Percentiles rank a stretch among this genome's conserved stretches.
Evolutionary conservation across 352 stramenopile genomes (phyloP).

Genomic region (Pythium sukuiense): DNA sequence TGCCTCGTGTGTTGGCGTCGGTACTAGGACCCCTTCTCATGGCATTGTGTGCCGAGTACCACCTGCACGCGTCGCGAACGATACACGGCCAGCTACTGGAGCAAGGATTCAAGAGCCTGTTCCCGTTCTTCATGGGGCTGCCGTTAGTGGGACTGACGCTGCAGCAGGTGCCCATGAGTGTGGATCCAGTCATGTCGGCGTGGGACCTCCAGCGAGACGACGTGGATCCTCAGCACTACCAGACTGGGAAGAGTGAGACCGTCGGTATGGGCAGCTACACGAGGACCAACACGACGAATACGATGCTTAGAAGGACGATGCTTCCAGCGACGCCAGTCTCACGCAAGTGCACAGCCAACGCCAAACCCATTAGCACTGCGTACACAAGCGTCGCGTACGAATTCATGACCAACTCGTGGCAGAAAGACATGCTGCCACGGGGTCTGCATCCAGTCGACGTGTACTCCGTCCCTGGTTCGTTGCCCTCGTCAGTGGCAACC

Average conservation of each 20-base stretch:
- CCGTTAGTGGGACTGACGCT: not conserved
- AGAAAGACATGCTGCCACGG: not conserved
- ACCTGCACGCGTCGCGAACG: not conserved
- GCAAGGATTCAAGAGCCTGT: not conserved
- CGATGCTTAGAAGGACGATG: slow-evolving; percentile 10
- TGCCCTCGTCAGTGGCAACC: not conserved
- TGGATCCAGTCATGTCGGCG: slow-evolving; percentile 1
- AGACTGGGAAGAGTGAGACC: not conserved
- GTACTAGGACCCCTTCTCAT: not conserved
- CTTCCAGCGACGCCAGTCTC: not conserved
- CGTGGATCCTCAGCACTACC: not conserved
- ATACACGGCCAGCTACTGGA: not conserved
- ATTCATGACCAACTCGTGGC: not conserved
- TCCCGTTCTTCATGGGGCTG: slow-evolving; percentile 1
- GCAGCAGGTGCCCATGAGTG: not conserved
- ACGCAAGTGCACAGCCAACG: not conserved
- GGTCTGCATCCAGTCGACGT: not conserved
- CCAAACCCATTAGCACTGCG: not conserved
- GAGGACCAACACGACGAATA: slow-evolving; percentile 3
- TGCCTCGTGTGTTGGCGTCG: not conserved
- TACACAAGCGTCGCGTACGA: not conserved
- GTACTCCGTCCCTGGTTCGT: not conserved
- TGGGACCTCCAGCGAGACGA: not conserved
- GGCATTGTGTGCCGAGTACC: not conserved
- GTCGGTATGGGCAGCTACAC: not conserved